Base-by-base conservation (phyloP, 2,329 filamentous ascomycete species). In the Trichoderma pleuroti region DNA sequence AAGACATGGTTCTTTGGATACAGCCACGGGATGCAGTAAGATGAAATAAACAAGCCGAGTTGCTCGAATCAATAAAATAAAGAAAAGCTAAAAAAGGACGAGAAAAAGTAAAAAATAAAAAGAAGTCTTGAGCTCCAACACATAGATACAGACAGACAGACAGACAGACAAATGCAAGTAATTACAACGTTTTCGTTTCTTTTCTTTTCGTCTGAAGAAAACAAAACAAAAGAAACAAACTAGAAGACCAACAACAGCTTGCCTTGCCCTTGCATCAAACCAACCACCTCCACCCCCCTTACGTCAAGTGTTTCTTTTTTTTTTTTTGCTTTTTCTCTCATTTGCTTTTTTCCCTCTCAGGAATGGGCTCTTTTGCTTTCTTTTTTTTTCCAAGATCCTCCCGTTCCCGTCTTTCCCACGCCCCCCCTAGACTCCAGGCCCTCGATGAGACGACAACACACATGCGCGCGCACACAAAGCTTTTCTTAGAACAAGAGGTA, bases 371-470 rank as follows among this genome's bases (percentile, higher is more conserved):
- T 18, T 24, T 42, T 54, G 12, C 18, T 70, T 39, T 26, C 10
- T 34, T 71, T 54, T 46, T 66, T 70, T 68, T 68, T 54, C 65
- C 60, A 69, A 71, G 70, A 71, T 71, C 36, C 64, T 8, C 32
- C 42, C 59, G 39, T 49, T 67, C 49, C 28, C 42, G 42, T 64
- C 49, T n/a, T 62, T 63, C 24, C 49, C 28, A 21, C 30, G 32
- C 32, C 57, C 26, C 26, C 59, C 46, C 5, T 34, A 46, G 65
- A 32, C 54, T 49, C 65, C 52, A 42, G 65, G 65, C 65, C 39
- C 30, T 68, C 26, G n/a, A 52, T 42, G 57, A 30, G 28, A 62
- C 21, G 34, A 52, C 64, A 59, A 52, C 42, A 60, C 11, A 11
- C 21, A 2, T 16, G 36, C 30, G 39, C 11, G 7, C 21, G 11